Evolutionary conservation across 495 filamentous ascomycete genomes (phyloP).

Genomic region (Penicillium soppii): DNA sequence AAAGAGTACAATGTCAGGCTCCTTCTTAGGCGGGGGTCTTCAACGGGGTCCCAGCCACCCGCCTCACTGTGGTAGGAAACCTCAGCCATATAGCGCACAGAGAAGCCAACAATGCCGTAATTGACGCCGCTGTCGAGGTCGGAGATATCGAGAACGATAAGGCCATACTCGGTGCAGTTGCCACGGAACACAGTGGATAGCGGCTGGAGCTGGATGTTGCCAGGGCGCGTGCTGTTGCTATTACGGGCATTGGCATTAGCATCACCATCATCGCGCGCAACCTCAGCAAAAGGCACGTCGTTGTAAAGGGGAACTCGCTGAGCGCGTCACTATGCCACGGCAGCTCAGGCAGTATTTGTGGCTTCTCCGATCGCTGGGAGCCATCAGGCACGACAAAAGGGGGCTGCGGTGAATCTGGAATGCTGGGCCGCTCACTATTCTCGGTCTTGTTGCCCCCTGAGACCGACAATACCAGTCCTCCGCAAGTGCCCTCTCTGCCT

Average conservation of each 20-base stretch:
- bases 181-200: conserved; percentile 17
- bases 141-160: conserved; percentile 18
- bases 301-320: conserved; percentile 15
- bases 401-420: conserved; percentile 18
- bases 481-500: conserved; percentile 12
- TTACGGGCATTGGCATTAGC: background rate
- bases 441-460: conserved; percentile 1
- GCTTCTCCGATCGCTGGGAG: background rate
- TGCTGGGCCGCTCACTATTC: conserved; percentile 10
- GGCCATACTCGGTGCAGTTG: conserved; percentile 15
- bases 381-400: conserved; percentile 7
- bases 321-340: conserved; percentile 15
- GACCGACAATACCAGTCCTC: conserved; percentile 16
- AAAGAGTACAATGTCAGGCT: conserved; percentile 8
- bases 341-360: conserved; percentile 12
- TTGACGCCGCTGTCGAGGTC: conserved; percentile 16
- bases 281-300: conserved; percentile 17
- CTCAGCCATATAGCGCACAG: conserved; percentile 13
- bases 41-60: conserved; percentile 13
- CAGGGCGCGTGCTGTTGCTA: conserved; percentile 1
- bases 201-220: conserved; percentile 18
- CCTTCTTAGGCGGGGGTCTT: conserved; percentile 8
- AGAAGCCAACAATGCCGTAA: conserved; percentile 16
- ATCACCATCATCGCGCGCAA: conserved; percentile 11
- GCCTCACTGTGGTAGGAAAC: background rate